Percentiles rank a stretch among this genome's conserved stretches.
Conservation (phyloP, 2,329 filamentous ascomycete species). For the Phaeoacremonium minimum region DNA sequence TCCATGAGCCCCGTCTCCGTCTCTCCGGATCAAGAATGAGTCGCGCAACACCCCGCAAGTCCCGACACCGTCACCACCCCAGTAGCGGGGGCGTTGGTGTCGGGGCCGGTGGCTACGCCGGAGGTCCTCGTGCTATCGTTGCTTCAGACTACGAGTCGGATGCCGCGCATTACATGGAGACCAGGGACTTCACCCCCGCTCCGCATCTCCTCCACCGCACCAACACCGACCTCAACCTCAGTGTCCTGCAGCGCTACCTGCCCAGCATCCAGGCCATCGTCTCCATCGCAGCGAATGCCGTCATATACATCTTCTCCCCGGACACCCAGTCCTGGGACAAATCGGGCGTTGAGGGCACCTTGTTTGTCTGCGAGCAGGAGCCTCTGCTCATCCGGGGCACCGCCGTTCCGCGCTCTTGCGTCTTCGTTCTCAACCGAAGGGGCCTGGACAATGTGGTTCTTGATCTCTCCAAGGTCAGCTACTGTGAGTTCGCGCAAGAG, state of each 20-base stretch:
- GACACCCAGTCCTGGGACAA: slow-evolving; percentile 74
- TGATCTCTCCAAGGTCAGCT: slow-evolving; percentile 54
- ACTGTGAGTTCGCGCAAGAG: slow-evolving; percentile 59
- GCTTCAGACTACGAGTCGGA: slow-evolving; percentile 66
- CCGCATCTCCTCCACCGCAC: slow-evolving; percentile 57
- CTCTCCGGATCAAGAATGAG: slow-evolving; percentile 29
- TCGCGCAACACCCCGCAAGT: slow-evolving; percentile 31
- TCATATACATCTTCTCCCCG: slow-evolving; percentile 76
- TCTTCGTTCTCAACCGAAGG: slow-evolving; percentile 71
- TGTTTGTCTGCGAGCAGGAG: slow-evolving; percentile 76
- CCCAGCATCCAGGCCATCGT: slow-evolving; percentile 70
- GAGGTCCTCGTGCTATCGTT: slow-evolving; percentile 28
- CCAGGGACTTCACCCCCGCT: slow-evolving; percentile 34
- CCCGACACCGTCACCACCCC: slow-evolving; percentile 18
- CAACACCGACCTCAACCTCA: slow-evolving; percentile 83
- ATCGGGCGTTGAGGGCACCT: slow-evolving; percentile 75
- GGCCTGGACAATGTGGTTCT: slow-evolving; percentile 68
- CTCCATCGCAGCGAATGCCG: slow-evolving; percentile 78
- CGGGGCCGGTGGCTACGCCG: slow-evolving; percentile 32
- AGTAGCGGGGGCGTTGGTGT: slow-evolving; percentile 15
- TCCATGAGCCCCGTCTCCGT: not conserved
- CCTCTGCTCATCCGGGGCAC: slow-evolving; percentile 29
- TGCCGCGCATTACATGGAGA: slow-evolving; percentile 42
- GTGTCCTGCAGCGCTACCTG: slow-evolving; percentile 77
- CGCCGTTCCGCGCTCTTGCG: slow-evolving; percentile 41